A percentile compares a stretch with the other conserved stretches of the same genome.
Evolutionary conservation across 805 yeast species (phyloP).

Genomic region (Ogataea methanolica): DNA sequence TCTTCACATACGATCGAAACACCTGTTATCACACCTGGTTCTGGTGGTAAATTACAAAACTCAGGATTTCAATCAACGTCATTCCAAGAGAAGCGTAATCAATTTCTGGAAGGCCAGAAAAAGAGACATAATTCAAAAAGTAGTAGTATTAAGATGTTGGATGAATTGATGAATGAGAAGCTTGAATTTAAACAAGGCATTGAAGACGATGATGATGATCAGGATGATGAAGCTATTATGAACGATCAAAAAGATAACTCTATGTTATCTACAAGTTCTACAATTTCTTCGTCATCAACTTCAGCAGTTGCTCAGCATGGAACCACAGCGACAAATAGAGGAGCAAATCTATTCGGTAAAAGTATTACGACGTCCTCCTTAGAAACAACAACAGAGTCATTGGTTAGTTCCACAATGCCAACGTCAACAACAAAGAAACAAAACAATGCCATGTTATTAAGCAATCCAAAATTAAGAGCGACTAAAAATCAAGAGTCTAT

Average conservation of each 20-base stretch:
- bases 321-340: slow-evolving; percentile 2
- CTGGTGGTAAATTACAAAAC: neutral
- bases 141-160: slow-evolving; percentile 32
- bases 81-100: slow-evolving; percentile 18
- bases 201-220: slow-evolving; percentile 9
- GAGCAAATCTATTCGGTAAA: neutral
- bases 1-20: neutral
- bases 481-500: neutral
- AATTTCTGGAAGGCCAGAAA: slow-evolving; percentile 14
- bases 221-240: slow-evolving; percentile 6
- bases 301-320: slow-evolving; percentile 2
- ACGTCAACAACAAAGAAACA: neutral
- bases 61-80: slow-evolving; percentile 12
- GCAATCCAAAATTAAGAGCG: neutral
- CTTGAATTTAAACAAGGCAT: slow-evolving; percentile 12
- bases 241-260: slow-evolving; percentile 9
- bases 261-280: slow-evolving; percentile 20
- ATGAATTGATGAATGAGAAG: slow-evolving; percentile 18
- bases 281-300: slow-evolving; percentile 21
- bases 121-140: slow-evolving; percentile 4
- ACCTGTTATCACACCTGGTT: neutral
- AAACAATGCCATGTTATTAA: no score
- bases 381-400: slow-evolving; percentile 4
- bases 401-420: slow-evolving; percentile 2
- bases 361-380: slow-evolving; percentile 5